Base-by-base conservation (phyloP, 179 eudicot species). In the Actinidia arguta region DNA sequence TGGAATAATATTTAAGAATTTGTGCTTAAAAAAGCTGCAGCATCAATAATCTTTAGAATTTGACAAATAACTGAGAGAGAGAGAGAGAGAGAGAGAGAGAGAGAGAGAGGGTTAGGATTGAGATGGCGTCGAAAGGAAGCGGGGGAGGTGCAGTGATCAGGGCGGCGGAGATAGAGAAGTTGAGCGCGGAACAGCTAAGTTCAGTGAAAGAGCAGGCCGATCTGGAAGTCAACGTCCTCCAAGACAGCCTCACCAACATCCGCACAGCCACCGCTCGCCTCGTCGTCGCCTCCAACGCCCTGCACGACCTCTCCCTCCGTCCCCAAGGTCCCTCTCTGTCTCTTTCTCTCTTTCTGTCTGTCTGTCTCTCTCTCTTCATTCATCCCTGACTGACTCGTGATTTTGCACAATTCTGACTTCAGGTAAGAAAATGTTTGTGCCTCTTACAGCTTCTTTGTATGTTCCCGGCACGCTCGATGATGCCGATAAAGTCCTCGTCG, bases 371-470 rank as follows among this genome's bases (percentile, higher is more conserved):
- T n/a, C 17, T 63, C 44, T 66, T 14, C 9, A 14, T 18, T 39
- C 46, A 44, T 70, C 75, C 20, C n/a, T 58, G 59, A 13, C 31
- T 79, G 31, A n/a, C 66, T 39, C 31, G 27, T 54, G 51, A 44
- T 74, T 63, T 14, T 75, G 39, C 63, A 13, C 8, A 36, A 8
- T 80, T 9, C 73, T 69, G 66, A n/a, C 56, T 80, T 71, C 81
- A 93, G 95, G 96, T 77, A 95, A 96, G 91, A 85, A 91, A 82
- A 90, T 96, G 95, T 83, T 96, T 82, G 97, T 96, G 14, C 99
- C 99, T 5, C 89, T 96, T 44, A 96, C 99, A 55, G 98, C 97
- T 62, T 96, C 99, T 24, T 91, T 96, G 42, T 96, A 96, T 66
- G 99, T 93, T n/a, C 95, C 96, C 4, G 99, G 97, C 5, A 88